These are phyloP conservation scores for Pleoardoris graminearum DNA, from an alignment of 2,329 filamentous ascomycete genomes.

Conservation along the genomic window DNA sequence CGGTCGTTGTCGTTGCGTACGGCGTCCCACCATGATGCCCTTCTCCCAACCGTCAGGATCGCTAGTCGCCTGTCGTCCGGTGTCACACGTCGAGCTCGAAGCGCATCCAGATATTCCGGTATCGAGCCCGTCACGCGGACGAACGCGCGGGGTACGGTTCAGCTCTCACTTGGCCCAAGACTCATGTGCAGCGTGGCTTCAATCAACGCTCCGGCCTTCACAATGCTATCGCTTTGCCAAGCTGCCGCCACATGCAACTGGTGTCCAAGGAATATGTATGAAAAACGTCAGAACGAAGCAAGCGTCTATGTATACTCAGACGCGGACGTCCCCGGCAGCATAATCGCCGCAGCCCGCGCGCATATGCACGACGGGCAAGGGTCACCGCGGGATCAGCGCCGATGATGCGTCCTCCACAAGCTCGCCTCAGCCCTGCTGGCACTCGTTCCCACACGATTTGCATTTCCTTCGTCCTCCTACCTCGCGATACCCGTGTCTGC, in stretches of 20 bases:
- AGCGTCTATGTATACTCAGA: background rate
- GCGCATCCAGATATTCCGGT: background rate
- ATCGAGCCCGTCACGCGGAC: background rate
- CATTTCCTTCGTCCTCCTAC: background rate
- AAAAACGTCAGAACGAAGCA: too few relatives aligned
- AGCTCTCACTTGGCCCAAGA: background rate
- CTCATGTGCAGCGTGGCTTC: too few relatives aligned
- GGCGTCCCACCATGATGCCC: slow-evolving; percentile 22
- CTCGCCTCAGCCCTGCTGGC: background rate
- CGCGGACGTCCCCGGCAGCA: slow-evolving; percentile 1
- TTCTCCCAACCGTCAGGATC: background rate
- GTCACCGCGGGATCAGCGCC: background rate
- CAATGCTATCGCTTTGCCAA: too few relatives aligned
- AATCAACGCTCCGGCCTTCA: background rate
- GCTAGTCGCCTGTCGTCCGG: background rate
- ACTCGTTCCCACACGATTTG: background rate
- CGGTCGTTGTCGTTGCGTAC: slow-evolving; percentile 11
- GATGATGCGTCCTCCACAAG: background rate
- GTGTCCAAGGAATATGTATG: too few relatives aligned
- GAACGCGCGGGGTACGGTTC: slow-evolving; percentile 6
- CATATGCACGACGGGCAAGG: background rate
- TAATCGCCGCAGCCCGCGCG: background rate
- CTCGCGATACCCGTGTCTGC: background rate
- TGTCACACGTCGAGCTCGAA: slow-evolving; percentile 1
- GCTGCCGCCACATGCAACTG: too few relatives aligned